phyloP scores from a whole-genome alignment of 148 eudicot genomes.

The Chenopodium suecicum region DNA sequence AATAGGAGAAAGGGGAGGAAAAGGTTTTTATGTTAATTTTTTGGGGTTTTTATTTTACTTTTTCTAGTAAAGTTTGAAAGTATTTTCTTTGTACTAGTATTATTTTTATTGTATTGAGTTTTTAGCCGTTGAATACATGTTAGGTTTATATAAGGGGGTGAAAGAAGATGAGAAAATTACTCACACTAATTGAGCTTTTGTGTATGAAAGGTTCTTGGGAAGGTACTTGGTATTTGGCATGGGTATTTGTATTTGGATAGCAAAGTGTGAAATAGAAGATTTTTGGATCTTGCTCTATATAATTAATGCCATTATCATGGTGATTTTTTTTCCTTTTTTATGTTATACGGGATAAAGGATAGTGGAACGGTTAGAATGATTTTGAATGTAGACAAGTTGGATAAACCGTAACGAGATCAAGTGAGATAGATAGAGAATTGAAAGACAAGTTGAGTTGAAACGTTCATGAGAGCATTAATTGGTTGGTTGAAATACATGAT shows the following conservation, averaged over 20 bases:
- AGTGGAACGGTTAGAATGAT: neutral
- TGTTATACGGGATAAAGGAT: neutral
- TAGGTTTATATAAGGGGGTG: slow-evolving; percentile 2
- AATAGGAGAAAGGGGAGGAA: neutral
- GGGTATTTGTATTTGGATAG: neutral
- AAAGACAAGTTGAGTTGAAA: too few relatives aligned
- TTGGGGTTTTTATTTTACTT: neutral
- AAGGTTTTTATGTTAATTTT: neutral
- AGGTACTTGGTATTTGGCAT: neutral
- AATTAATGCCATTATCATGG: neutral
- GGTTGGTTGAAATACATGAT: too few relatives aligned
- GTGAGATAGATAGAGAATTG: too few relatives aligned
- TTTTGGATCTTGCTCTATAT: neutral
- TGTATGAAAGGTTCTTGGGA: neutral
- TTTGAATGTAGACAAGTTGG: too few relatives aligned
- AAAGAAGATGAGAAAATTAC: neutral
- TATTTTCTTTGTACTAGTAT: too few relatives aligned
- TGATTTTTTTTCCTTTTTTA: too few relatives aligned
- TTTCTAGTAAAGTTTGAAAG: neutral
- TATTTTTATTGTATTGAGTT: neutral
- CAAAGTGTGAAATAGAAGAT: neutral
- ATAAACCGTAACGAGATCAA: too few relatives aligned
- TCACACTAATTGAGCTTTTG: neutral
- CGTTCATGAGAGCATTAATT: too few relatives aligned
- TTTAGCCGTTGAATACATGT: slow-evolving; percentile 14